Evolutionary conservation across 2,329 filamentous ascomycete genomes (phyloP).

Genomic region (Rhynchosporium graminicola): DNA sequence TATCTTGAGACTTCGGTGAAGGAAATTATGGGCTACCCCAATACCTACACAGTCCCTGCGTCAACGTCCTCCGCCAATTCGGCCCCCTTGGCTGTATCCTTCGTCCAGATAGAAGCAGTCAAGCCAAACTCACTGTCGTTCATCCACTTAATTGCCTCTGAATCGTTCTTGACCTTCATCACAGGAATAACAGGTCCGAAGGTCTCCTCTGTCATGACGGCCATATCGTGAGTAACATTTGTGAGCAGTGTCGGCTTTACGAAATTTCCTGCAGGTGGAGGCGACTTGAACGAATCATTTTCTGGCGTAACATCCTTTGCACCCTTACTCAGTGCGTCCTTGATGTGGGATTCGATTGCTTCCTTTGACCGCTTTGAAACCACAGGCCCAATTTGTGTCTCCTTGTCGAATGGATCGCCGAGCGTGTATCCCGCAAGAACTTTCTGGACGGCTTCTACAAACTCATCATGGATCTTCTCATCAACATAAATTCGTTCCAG

Average conservation of each 20-base stretch:
- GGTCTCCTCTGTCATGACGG: slow-evolving; percentile 89
- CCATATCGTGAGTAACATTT: slow-evolving; percentile 78
- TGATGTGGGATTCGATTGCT: slow-evolving; percentile 75
- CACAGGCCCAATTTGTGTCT: slow-evolving; percentile 84
- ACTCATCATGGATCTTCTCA: slow-evolving; percentile 78
- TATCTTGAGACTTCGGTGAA: no score
- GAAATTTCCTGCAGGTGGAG: slow-evolving; percentile 81
- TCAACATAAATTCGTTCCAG: slow-evolving; percentile 91
- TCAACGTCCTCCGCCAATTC: slow-evolving; percentile 79
- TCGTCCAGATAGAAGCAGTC: slow-evolving; percentile 97
- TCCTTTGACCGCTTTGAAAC: slow-evolving; percentile 78
- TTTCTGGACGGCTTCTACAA: slow-evolving; percentile 75
- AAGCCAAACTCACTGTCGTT: slow-evolving; percentile 94
- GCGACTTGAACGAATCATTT: slow-evolving; percentile 73
- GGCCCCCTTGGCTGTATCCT: slow-evolving; percentile 74
- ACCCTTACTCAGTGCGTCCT: slow-evolving; percentile 80
- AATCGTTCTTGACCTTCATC: slow-evolving; percentile 80
- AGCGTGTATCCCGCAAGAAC: slow-evolving; percentile 81
- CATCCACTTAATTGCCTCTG: slow-evolving; percentile 82
- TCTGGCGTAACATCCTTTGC: slow-evolving; percentile 82
- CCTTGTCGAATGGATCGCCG: slow-evolving; percentile 80
- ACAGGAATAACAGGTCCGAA: slow-evolving; percentile 92
- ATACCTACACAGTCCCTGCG: slow-evolving; percentile 72
- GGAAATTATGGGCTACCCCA: no score
- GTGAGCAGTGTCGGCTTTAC: slow-evolving; percentile 83